Evolutionary conservation across 805 yeast genomes (phyloP), one percentile per base, ranked within the genome.

Genomic region (Brettanomyces sp.): DNA sequence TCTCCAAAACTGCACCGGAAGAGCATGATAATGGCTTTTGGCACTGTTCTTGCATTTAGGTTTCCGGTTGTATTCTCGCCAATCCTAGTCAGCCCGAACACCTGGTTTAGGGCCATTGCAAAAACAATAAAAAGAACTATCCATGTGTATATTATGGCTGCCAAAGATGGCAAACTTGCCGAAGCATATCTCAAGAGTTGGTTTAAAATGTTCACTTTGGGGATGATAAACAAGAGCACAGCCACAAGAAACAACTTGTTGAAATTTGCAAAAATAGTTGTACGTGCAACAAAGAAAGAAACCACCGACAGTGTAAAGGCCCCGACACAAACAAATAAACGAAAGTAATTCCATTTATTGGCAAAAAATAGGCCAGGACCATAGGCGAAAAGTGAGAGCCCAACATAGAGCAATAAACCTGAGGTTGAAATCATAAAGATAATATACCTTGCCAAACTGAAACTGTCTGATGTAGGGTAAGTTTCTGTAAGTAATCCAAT

Each of bases 1-100:
- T 91, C 98, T 5, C 96, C 99, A 63, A 91, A 88, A 67, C 95
- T 85, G 70, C 83, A 78, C 49, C 88, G 74, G 66, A 91, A 91
- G 18, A 91, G 65, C 39, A 90, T 60, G 42, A 91, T 75, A 56
- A 91, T 62, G 0, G 95, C 75, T 55, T 87, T 90, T 0, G 95
- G 85, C 1, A 91, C 90, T 0, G 96, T 84, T 47, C 99, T 68
- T 51, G 88, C 73, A 56, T 93, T 93, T 41, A 81, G 59, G 55
- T 82, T 82, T 13, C 74, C 79, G 0, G 82, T 65, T 0, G 95
- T 85, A 55, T 85, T 79, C 0, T 79, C 71, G 0, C 98, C 97
- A 2, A 84, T 58, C 56, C 80, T 80, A 0, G 97, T 88, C 42
- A 88, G 61, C 0, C 98, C 98, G 66, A 91, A 93, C 23, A 88